These are phyloP conservation scores for Emmonsiellopsis sp. DNA, from an alignment of 2,329 filamentous ascomycete genomes.

Conservation along the genomic window DNA sequence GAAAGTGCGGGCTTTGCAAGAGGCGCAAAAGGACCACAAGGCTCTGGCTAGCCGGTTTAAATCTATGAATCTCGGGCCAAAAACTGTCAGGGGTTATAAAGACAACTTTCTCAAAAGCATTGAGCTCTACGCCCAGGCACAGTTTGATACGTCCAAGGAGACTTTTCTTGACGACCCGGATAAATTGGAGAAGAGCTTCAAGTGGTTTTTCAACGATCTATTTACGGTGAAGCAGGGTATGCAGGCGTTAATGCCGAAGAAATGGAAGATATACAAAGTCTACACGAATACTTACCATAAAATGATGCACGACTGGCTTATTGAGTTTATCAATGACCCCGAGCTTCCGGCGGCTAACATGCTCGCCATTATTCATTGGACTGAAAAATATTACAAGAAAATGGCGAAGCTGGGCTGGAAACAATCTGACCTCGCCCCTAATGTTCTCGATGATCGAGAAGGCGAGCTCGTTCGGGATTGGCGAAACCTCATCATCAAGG, in stretches of 20 bases:
- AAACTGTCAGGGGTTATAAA: conserved; percentile 90
- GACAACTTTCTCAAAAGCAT: conserved; percentile 85
- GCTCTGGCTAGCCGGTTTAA: conserved; percentile 90
- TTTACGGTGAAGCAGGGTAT: conserved; percentile 92
- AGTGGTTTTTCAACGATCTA: conserved; percentile 97
- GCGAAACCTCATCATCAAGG: conserved; percentile 87
- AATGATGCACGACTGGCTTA: conserved; percentile 89
- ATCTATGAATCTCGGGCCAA: conserved; percentile 87
- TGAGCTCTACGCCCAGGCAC: conserved; percentile 59
- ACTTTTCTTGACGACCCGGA: conserved; percentile 77
- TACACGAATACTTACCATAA: conserved; percentile 87
- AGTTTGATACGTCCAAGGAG: conserved; percentile 63
- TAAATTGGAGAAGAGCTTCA: conserved; percentile 74
- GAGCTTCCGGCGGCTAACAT: conserved; percentile 79
- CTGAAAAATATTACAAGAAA: conserved; percentile 90
- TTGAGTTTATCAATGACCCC: conserved; percentile 72
- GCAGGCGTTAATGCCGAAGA: conserved; percentile 83
- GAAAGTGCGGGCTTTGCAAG: conserved; percentile 80
- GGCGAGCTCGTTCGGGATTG: conserved; percentile 88
- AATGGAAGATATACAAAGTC: conserved; percentile 89
- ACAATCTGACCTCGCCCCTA: conserved; percentile 67
- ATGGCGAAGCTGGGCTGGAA: conserved; percentile 83
- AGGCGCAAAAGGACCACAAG: conserved; percentile 90
- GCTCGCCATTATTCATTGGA: conserved; percentile 88
- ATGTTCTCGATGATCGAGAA: conserved; percentile 84